Evolutionary conservation across 129 eudicot species (phyloP), one percentile per base, ranked within the genome.

Genomic region (Tagetes patula): DNA sequence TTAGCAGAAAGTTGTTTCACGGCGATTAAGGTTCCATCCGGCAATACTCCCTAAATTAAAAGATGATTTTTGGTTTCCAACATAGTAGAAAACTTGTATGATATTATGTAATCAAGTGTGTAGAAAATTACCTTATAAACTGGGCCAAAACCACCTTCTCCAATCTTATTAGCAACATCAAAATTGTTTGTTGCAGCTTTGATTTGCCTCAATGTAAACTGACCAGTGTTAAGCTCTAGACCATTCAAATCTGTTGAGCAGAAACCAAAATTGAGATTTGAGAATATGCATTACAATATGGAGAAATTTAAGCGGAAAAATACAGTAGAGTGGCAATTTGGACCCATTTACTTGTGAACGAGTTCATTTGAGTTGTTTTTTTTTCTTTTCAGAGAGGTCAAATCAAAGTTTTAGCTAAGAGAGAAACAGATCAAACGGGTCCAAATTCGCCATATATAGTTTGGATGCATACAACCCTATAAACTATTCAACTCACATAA

Each of bases 131-230:
- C 96, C 90, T 87, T 87, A 80, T 75, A 87, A 20, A 87, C 96
- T 20, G 90, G 75, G 43, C 96, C 96, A 79, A 89, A 89, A 72
- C 96, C 96, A 80, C 96, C 96, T 85, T 89, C 96, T 39, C 92
- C 96, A 63, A 89, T 78, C 75, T 87, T 89, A 67, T 90, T 90
- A 68, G 88, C 62, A 45, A 72, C 79, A 81, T 78, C 85, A 49
- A 90, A 90, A 63, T 90, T 80, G 67, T 85, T 78, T 1, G 96
- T 90, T 36, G 90, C 90, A 41, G 83, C 87, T 77, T 78, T 89
- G 30, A 89, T 82, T 84, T 87, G 96, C 77, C 84, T 71, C 67
- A 86, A 69, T 33, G 92, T 79, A 67, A 84, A 89, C 6, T 84
- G 81, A 34, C 88, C 84, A 64, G 88, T 85, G 9, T 85, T 79